Base-by-base conservation (phyloP, 2,329 filamentous ascomycete genomes). In the Hypocreales sp. region DNA sequence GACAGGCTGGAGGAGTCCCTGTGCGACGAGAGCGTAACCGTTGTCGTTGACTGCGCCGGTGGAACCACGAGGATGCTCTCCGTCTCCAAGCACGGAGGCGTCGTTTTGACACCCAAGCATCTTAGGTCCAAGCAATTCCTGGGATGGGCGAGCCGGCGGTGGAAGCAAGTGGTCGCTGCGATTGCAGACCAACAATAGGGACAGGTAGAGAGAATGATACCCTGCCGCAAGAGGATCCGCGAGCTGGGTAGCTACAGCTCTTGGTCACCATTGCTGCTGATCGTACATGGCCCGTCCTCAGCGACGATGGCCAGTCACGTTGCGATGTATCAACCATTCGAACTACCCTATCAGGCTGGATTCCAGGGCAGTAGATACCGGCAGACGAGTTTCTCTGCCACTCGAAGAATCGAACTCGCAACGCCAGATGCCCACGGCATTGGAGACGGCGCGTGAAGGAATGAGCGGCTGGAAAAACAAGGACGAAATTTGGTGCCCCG, bases 291-390 rank as follows among this genome's bases (percentile, higher is more conserved):
- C n/a, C n/a, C n/a, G n/a, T n/a, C n/a, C n/a, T n/a, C n/a, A n/a
- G n/a, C n/a, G n/a, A n/a, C n/a, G n/a, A n/a, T n/a, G n/a, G n/a
- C n/a, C n/a, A n/a, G n/a, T n/a, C n/a, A n/a, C n/a, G n/a, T n/a
- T n/a, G n/a, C 22, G 31, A 60, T 81, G 74, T 81, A 68, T 72
- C 74, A 67, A 73, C 72, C 72, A 73, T 76, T 80, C 78, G 78
- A 83, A 77, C 78, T 64, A 73, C 77, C 73, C 73, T 72, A 69
- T 81, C 78, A 82, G 62, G 62, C 51, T 55, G 56, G 55, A 74
- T 69, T 83, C 77, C 67, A 79, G 74, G 74, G 77, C 73, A 80
- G 78, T 75, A 83, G 78, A 83, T 83, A 83, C 78, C 75, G 74
- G 74, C 71, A 64, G 76, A 69, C 52, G 46, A 42, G 42, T 69